Evolutionary conservation across 306 rosid species (phyloP), one percentile per base, ranked within the genome.

Genomic region (Dryas drummondii): DNA sequence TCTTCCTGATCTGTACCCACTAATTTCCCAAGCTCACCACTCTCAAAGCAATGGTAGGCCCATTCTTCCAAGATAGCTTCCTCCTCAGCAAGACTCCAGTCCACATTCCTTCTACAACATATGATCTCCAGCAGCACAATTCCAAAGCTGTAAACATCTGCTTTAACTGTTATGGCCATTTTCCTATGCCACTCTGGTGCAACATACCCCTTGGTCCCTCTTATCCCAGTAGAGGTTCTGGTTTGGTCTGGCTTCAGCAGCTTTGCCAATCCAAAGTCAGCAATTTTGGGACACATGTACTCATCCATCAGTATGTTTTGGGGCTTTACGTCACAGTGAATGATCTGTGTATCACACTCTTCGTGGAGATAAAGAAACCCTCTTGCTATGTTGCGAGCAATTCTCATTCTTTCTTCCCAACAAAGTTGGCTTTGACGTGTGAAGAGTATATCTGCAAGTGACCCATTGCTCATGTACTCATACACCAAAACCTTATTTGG

Each of bases 291-390:
- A 14, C 78, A 49, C 4, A 61, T 51, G 2, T 66, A 4, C 19
- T 76, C 71, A 71, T 81, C 81, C 27, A 81, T 66, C 42, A 81
- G 81, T 64, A 81, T 76, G 73, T 81, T 81, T 17, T 81, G 81
- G 22, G 85, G 85, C 48, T 81, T 81, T 22, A 81, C 44, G 41
- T 81, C 85, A 40, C 81, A 81, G 11, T 81, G 81, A 42, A 81
- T 81, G 45, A 81, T 81, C 16, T 76, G 73, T 9, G 76, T 12
- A 41, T 61, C 60, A 52, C 79, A 82, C 40, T 77, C 79, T 73
- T 82, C 85, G 17, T 82, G 81, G 19, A 81, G 63, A 40, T 82
- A 82, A 0, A 82, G 72, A 48, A 77, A 27, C 13, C 85, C 82
- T 16, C 68, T 74, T 4, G 79, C 85, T 7, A 82, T 82, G 11